phyloP scores from a whole-genome alignment of 768 basidiomycete species.

The Amanita exitialis region DNA sequence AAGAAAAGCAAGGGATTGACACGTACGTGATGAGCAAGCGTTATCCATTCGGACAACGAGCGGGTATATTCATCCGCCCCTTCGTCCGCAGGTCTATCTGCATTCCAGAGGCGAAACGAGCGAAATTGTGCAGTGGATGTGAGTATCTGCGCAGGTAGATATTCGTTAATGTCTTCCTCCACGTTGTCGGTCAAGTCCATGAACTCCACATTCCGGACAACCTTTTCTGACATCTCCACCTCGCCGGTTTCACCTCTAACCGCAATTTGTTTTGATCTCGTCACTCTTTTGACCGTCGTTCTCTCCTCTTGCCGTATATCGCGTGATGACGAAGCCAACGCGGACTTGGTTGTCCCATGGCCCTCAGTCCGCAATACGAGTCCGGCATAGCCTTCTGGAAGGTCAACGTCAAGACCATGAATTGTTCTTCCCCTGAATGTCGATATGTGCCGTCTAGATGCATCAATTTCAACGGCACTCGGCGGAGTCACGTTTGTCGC shows the following conservation, averaged over 20 bases:
- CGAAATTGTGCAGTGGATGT: slow-evolving; percentile 46
- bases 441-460: slow-evolving; percentile 38
- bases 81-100: slow-evolving; percentile 62
- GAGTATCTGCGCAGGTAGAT: slow-evolving; percentile 23
- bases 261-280: slow-evolving; percentile 15
- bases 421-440: slow-evolving; percentile 71
- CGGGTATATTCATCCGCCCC: slow-evolving; percentile 64
- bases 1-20: not conserved
- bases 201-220: slow-evolving; percentile 18
- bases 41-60: slow-evolving; percentile 62
- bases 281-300: slow-evolving; percentile 10
- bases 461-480: slow-evolving; percentile 3
- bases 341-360: slow-evolving; percentile 7
- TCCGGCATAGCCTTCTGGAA: slow-evolving; percentile 64
- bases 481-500: not conserved
- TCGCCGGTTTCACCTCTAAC: slow-evolving; percentile 14
- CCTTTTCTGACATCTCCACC: slow-evolving; percentile 13
- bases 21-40: slow-evolving; percentile 51
- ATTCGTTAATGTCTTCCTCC: slow-evolving; percentile 15
- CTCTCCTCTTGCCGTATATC: not conserved
- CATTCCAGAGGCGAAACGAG: slow-evolving; percentile 66
- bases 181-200: slow-evolving; percentile 15
- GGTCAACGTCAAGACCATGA: slow-evolving; percentile 48
- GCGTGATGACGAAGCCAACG: slow-evolving; percentile 1
- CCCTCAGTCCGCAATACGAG: slow-evolving; percentile 39